phyloP scores from a whole-genome alignment of 2,329 filamentous ascomycete species.

The Nothophaeocryptopus gaeumannii region DNA sequence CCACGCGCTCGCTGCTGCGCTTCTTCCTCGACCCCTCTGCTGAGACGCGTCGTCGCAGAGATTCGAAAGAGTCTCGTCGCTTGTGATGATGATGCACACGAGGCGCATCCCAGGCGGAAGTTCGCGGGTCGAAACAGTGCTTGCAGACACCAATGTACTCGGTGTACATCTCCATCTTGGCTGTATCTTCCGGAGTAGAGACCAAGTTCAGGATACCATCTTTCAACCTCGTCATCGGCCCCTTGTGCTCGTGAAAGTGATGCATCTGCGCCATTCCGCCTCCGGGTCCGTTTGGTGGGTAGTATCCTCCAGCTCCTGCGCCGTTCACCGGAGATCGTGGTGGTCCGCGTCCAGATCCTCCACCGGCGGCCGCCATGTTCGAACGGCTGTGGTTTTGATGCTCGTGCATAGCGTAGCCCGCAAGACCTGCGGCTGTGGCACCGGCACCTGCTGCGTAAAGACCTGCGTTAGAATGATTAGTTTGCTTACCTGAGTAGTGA shows the following conservation, averaged over 20 bases:
- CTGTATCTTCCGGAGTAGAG: constrained; percentile 55
- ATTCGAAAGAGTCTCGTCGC: constrained; percentile 31
- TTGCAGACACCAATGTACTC: constrained; percentile 65
- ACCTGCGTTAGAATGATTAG: constrained; percentile 43
- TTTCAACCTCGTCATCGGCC: constrained; percentile 59
- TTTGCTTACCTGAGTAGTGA: constrained; percentile 41
- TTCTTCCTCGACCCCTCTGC: constrained; percentile 25
- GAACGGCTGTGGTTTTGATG: constrained; percentile 28
- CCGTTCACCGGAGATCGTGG: constrained; percentile 18
- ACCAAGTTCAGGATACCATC: constrained; percentile 49
- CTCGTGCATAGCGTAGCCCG: constrained; percentile 45
- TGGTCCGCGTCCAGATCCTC: constrained; percentile 22
- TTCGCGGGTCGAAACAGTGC: constrained; percentile 62
- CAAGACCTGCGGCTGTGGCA: constrained; percentile 42
- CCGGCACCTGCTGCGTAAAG: constrained; percentile 48
- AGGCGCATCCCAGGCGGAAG: constrained; percentile 56
- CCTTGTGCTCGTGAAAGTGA: constrained; percentile 51
- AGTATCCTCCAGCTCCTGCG: constrained; percentile 13
- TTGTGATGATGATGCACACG: constrained; percentile 57
- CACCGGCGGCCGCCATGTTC: constrained; percentile 18
- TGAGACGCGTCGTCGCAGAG: constrained; percentile 27
- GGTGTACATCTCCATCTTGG: constrained; percentile 65
- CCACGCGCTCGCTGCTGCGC: constrained; percentile 47
- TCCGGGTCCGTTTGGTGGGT: constrained; percentile 12
- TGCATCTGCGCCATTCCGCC: constrained; percentile 25